Conservation (phyloP, 495 filamentous ascomycete species). For the Penicillium salamii region DNA sequence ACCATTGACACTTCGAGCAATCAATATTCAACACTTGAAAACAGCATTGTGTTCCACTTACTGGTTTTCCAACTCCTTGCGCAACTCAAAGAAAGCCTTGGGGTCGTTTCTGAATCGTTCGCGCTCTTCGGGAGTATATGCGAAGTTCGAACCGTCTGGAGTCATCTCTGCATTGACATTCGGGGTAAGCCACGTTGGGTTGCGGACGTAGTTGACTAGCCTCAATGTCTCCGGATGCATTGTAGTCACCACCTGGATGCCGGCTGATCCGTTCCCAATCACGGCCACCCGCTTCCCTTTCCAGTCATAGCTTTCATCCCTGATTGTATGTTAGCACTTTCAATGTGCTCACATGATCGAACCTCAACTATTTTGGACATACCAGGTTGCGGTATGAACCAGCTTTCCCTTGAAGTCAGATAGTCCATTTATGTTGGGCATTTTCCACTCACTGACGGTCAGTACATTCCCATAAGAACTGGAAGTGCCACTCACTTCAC, state of each 20-base stretch:
- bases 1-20: slow-evolving; percentile 8
- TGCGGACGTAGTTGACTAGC: slow-evolving; percentile 30
- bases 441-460: slow-evolving; percentile 28
- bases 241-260: slow-evolving; percentile 53
- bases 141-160: slow-evolving; percentile 30
- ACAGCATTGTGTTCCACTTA: background rate
- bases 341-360: background rate
- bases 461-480: background rate
- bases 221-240: slow-evolving; percentile 41
- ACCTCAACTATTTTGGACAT: too few relatives aligned
- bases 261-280: slow-evolving; percentile 47
- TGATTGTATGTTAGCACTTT: background rate
- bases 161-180: slow-evolving; percentile 6
- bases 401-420: slow-evolving; percentile 44
- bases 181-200: slow-evolving; percentile 15
- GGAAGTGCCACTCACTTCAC: slow-evolving; percentile 31
- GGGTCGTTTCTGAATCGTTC: slow-evolving; percentile 9
- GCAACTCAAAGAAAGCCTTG: slow-evolving; percentile 5
- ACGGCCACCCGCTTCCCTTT: slow-evolving; percentile 46
- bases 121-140: slow-evolving; percentile 38
- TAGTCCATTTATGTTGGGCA: slow-evolving; percentile 50
- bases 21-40: too few relatives aligned
- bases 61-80: slow-evolving; percentile 14
- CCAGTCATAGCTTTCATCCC: slow-evolving; percentile 39
- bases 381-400: slow-evolving; percentile 48